A percentile compares a stretch with the other conserved stretches of the same genome.
These are phyloP conservation scores for Amaranthus tricolor DNA, from an alignment of 179 eudicot species.

Conservation along the genomic window DNA sequence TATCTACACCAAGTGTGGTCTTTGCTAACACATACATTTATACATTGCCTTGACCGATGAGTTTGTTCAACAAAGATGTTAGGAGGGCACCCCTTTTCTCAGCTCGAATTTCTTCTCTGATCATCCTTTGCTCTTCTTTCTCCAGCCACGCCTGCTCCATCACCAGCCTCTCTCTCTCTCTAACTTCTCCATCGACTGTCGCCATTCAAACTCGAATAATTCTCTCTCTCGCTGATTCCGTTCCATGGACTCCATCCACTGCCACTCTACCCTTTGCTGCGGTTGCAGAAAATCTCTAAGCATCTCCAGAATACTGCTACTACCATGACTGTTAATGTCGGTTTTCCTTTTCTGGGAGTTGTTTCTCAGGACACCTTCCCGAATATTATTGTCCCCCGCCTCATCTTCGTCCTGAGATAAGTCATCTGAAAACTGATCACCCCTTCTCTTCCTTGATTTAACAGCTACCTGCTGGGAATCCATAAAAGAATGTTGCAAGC, in stretches of 20 bases:
- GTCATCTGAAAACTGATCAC: constrained; percentile 34
- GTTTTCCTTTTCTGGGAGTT: constrained; percentile 29
- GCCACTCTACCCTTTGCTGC: constrained; percentile 45
- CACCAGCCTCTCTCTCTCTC: constrained; percentile 53
- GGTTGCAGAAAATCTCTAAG: constrained; percentile 41
- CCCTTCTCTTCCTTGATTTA: constrained; percentile 35
- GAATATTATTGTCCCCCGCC: constrained; percentile 21
- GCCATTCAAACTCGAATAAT: constrained; percentile 48
- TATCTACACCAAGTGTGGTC: not conserved
- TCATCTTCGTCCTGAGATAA: constrained; percentile 34
- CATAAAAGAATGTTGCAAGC: constrained; percentile 22
- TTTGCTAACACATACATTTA: constrained; percentile 2
- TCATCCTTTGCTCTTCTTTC: constrained; percentile 49
- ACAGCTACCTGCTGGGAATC: constrained; percentile 27
- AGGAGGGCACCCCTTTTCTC: constrained; percentile 51
- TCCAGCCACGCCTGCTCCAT: constrained; percentile 49
- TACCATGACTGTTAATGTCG: constrained; percentile 4
- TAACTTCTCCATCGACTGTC: constrained; percentile 42
- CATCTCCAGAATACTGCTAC: constrained; percentile 33
- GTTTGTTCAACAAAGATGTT: constrained; percentile 46
- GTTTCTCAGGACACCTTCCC: constrained; percentile 12
- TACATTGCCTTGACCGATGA: constrained; percentile 29
- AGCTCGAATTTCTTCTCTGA: constrained; percentile 42
- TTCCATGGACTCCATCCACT: constrained; percentile 51
- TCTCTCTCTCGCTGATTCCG: constrained; percentile 41